A percentile compares a stretch with the other conserved stretches of the same genome.
Evolutionary conservation across 164 flowering plant species (phyloP).

Genomic region (Paratinospora sagittata): DNA sequence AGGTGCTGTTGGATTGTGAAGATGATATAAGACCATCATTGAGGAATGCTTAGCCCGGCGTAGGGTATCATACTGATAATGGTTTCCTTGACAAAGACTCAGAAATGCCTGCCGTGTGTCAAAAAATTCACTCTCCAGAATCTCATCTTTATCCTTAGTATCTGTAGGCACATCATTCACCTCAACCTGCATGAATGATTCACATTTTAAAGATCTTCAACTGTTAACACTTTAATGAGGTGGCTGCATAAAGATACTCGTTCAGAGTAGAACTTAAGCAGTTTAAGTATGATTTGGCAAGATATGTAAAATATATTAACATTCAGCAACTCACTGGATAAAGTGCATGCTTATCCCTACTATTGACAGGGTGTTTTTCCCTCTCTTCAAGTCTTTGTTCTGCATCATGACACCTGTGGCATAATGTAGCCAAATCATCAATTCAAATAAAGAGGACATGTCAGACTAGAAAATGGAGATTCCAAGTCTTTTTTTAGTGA

Average conservation of each 20-base stretch:
- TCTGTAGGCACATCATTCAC: constrained; percentile 72
- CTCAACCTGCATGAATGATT: constrained; percentile 51
- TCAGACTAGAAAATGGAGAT: neutral
- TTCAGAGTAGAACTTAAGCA: neutral
- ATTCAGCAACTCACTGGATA: constrained; percentile 51
- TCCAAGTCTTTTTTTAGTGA: too few species aligned
- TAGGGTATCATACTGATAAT: constrained; percentile 97
- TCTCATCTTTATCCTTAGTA: constrained; percentile 92
- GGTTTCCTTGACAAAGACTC: constrained; percentile 98
- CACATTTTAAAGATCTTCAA: constrained; percentile 8
- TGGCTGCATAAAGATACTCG: neutral
- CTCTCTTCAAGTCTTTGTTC: constrained; percentile 82
- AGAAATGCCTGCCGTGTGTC: constrained; percentile 97
- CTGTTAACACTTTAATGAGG: neutral
- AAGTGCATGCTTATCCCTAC: constrained; percentile 67
- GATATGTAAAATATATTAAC: neutral
- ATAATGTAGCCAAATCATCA: neutral
- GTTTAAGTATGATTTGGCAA: neutral
- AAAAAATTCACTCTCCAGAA: constrained; percentile 96
- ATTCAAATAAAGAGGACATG: neutral
- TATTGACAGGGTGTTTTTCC: constrained; percentile 78
- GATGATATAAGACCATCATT: constrained; percentile 99
- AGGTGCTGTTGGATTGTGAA: constrained; percentile 98
- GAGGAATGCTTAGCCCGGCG: constrained; percentile 98
- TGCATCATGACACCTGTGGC: constrained; percentile 66